Evolutionary conservation across 1,284 basidiomycete species (phyloP).

Genomic region (Laetiporus sulphureus): DNA sequence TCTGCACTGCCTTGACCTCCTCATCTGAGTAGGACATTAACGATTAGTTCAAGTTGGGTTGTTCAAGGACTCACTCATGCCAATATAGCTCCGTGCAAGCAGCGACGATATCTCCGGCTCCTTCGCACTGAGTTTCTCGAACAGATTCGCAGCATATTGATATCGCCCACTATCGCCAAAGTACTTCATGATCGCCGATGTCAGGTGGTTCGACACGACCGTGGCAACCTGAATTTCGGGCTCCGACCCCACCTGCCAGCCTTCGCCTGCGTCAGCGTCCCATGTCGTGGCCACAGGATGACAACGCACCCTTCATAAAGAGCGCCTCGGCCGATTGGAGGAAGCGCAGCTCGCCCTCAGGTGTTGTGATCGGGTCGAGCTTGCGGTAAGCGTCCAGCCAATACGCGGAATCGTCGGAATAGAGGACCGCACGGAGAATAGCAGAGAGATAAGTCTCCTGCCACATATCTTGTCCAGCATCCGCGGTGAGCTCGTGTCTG

Average conservation of each 20-base stretch:
- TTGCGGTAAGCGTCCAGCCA: slow-evolving; percentile 92
- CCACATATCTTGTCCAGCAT: slow-evolving; percentile 91
- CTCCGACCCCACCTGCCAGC: slow-evolving; percentile 98
- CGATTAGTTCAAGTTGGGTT: not conserved
- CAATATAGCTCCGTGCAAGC: slow-evolving; percentile 87
- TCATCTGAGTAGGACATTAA: slow-evolving; percentile 56
- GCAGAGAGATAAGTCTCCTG: slow-evolving; percentile 97
- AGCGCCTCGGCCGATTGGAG: slow-evolving; percentile 87
- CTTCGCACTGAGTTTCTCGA: slow-evolving; percentile 81
- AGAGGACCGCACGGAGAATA: slow-evolving; percentile 84
- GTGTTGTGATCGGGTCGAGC: slow-evolving; percentile 88
- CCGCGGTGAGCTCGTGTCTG: slow-evolving; percentile 87
- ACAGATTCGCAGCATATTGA: slow-evolving; percentile 89
- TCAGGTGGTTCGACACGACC: slow-evolving; percentile 95
- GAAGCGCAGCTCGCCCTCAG: slow-evolving; percentile 87
- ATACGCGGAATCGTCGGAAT: slow-evolving; percentile 93
- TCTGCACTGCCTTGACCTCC: slow-evolving; percentile 97
- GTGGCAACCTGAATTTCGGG: slow-evolving; percentile 99
- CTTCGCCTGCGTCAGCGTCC: slow-evolving; percentile 31
- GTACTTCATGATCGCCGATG: slow-evolving; percentile 93
- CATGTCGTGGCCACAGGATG: not conserved
- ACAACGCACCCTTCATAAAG: slow-evolving; percentile 75
- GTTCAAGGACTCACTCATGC: slow-evolving; percentile 77
- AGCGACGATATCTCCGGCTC: slow-evolving; percentile 91
- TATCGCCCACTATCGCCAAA: slow-evolving; percentile 90